phyloP scores from a whole-genome alignment of 148 eudicot genomes.

The Rhododendron kiyosumense region DNA sequence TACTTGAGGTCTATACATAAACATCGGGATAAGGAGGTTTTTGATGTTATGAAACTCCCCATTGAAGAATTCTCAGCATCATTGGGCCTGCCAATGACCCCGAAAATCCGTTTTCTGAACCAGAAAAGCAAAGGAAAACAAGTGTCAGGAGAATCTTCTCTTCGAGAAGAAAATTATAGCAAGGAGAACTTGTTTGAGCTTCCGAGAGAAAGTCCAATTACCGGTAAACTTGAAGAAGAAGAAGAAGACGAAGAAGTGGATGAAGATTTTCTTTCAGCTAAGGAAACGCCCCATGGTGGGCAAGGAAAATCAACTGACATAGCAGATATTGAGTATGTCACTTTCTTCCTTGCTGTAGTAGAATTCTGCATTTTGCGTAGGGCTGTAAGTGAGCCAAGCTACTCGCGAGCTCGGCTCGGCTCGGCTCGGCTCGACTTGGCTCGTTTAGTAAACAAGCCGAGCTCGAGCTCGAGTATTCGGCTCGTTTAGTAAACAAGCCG shows the following conservation, averaged over 20 bases:
- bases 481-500: no score
- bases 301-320: constrained; percentile 35
- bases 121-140: constrained; percentile 40
- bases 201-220: constrained; percentile 14
- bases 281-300: constrained; percentile 21
- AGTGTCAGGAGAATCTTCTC: constrained; percentile 24
- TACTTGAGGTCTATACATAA: constrained; percentile 63
- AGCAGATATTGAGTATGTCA: constrained; percentile 47
- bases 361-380: not conserved
- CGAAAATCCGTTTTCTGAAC: constrained; percentile 61
- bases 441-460: no score
- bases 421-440: no score
- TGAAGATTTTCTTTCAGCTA: constrained; percentile 32
- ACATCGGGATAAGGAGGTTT: constrained; percentile 74
- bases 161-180: constrained; percentile 27
- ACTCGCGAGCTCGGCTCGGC: no score
- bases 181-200: constrained; percentile 28
- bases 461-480: no score
- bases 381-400: no score
- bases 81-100: constrained; percentile 85
- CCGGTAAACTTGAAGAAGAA: constrained; percentile 24
- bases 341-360: not conserved
- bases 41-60: constrained; percentile 71
- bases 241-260: constrained; percentile 16
- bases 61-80: constrained; percentile 80